Conservation (phyloP, 2,329 filamentous ascomycete genomes). For the Aspergillus piperis region DNA sequence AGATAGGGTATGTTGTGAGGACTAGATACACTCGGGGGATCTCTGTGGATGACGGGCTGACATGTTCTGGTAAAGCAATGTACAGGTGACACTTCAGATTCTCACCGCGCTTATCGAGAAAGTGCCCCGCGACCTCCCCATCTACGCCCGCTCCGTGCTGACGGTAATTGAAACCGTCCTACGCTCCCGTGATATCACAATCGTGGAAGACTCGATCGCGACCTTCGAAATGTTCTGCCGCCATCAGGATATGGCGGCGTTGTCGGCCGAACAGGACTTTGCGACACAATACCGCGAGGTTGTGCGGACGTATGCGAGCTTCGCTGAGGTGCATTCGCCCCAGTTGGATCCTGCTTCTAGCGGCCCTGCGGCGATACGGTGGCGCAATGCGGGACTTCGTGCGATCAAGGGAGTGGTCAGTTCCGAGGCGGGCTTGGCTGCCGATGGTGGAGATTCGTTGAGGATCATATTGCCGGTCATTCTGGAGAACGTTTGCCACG, state of each 20-base stretch:
- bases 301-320: slow-evolving; percentile 74
- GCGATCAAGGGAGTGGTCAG: slow-evolving; percentile 80
- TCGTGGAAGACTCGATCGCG: slow-evolving; percentile 85
- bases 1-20: slow-evolving; percentile 69
- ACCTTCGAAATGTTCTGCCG: slow-evolving; percentile 88
- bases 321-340: slow-evolving; percentile 66
- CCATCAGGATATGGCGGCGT: slow-evolving; percentile 80
- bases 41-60: slow-evolving; percentile 5
- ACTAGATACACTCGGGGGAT: not conserved
- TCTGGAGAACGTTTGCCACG: slow-evolving; percentile 78
- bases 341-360: slow-evolving; percentile 58
- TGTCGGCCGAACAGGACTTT: slow-evolving; percentile 84
- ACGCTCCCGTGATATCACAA: slow-evolving; percentile 81
- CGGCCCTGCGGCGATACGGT: slow-evolving; percentile 74
- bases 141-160: slow-evolving; percentile 83
- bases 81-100: slow-evolving; percentile 93
- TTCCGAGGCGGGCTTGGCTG: slow-evolving; percentile 76
- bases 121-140: slow-evolving; percentile 81
- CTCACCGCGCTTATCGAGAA: slow-evolving; percentile 90
- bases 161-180: slow-evolving; percentile 82
- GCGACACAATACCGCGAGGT: slow-evolving; percentile 79
- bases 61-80: slow-evolving; percentile 62
- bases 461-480: slow-evolving; percentile 80
- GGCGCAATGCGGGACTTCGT: slow-evolving; percentile 71
- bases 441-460: slow-evolving; percentile 74